phyloP scores from a whole-genome alignment of 176 grass and related monocot species.

The Stipa capillata region DNA sequence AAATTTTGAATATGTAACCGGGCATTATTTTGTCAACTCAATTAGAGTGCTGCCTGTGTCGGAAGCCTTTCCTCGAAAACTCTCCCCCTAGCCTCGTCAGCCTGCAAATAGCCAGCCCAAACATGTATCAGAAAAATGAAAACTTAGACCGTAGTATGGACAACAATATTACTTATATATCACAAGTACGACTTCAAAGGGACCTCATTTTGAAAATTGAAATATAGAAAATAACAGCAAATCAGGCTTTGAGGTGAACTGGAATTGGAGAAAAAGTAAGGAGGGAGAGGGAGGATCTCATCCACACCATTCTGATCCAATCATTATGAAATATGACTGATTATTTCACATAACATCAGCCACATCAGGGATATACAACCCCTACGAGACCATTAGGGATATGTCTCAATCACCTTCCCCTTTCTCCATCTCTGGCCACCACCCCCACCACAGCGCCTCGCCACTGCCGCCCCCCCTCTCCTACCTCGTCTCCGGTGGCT shows the following conservation, averaged over 20 bases:
- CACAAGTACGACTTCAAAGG: not conserved
- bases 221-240: not conserved
- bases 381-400: too few relatives aligned
- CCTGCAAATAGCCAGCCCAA: slow-evolving; percentile 22
- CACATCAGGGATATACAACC: too few relatives aligned
- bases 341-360: too few relatives aligned
- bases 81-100: slow-evolving; percentile 37
- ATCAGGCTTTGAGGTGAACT: too few relatives aligned
- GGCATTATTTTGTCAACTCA: not conserved
- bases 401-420: too few relatives aligned
- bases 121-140: not conserved
- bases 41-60: slow-evolving; percentile 8
- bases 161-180: not conserved
- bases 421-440: too few relatives aligned
- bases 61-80: slow-evolving; percentile 28
- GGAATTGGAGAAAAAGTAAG: too few relatives aligned
- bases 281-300: too few relatives aligned
- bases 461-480: too few relatives aligned
- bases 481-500: too few relatives aligned
- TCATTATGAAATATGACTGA: not conserved
- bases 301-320: not conserved
- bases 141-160: not conserved
- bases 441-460: too few relatives aligned
- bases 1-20: not conserved
- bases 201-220: not conserved